Percentiles rank a stretch among this genome's conserved stretches.
phyloP scores from a whole-genome alignment of 2,329 filamentous ascomycete species.

The Aspergillus spinulosporus region DNA sequence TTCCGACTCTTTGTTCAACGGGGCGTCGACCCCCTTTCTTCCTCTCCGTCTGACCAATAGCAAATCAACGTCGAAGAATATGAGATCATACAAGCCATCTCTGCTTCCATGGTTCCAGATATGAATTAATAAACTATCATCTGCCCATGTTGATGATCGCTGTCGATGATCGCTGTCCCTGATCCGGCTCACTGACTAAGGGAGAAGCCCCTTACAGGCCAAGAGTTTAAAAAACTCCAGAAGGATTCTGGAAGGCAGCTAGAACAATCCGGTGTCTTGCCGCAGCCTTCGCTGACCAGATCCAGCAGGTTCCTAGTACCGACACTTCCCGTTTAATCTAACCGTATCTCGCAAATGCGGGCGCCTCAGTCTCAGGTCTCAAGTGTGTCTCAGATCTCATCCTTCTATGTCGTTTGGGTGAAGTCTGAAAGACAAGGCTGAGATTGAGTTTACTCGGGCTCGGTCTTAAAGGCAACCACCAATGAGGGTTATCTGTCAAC shows the following conservation, averaged over 20 bases:
- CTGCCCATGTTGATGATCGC: not conserved
- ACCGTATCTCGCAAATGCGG: slow-evolving; percentile 5
- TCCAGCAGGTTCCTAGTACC: not conserved
- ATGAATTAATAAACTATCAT: slow-evolving; percentile 16
- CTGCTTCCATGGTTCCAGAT: slow-evolving; percentile 19
- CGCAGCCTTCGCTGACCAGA: not conserved
- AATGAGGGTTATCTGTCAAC: not conserved
- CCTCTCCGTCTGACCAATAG: not conserved
- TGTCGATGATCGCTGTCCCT: not conserved
- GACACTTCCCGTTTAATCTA: not conserved
- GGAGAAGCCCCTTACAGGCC: slow-evolving; percentile 1
- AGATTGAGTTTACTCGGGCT: slow-evolving; percentile 1
- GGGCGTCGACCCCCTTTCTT: not conserved
- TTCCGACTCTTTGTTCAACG: not conserved
- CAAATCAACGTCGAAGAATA: not conserved
- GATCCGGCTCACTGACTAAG: not conserved
- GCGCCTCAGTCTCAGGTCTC: not conserved
- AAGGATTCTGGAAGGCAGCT: slow-evolving; percentile 36
- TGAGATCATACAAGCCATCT: slow-evolving; percentile 12
- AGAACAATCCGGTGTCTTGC: slow-evolving; percentile 22
- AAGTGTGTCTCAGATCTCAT: not conserved
- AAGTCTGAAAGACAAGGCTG: not conserved
- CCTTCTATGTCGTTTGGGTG: not conserved
- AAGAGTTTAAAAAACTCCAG: slow-evolving; percentile 23
- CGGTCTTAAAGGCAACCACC: not conserved